Conservation (phyloP, 345 rosid genomes). For the Syzygium jambos region DNA sequence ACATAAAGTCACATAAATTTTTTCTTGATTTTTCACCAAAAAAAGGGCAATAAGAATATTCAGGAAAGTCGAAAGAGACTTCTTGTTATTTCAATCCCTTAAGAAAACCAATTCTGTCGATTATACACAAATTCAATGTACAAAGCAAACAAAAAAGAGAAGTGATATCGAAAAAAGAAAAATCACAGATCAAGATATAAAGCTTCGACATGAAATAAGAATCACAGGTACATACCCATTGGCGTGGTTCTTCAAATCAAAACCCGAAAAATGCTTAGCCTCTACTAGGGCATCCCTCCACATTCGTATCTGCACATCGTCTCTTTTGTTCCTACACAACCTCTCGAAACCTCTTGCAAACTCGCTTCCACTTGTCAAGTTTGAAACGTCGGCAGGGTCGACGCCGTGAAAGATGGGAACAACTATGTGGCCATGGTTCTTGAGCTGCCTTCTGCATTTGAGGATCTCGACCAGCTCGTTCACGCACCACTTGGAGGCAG, state of each 20-base stretch:
- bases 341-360: neutral
- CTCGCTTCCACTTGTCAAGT: neutral
- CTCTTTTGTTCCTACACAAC: neutral
- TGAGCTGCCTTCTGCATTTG: neutral
- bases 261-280: neutral
- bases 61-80: neutral
- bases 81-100: neutral
- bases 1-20: neutral
- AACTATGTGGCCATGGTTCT: neutral
- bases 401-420: slow-evolving; percentile 3
- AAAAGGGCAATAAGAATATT: neutral
- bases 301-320: neutral
- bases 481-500: slow-evolving; percentile 4
- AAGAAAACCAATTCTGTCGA: neutral
- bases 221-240: neutral
- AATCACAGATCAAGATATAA: neutral
- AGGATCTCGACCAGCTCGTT: slow-evolving; percentile 4
- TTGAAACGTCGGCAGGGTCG: neutral
- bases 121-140: no score
- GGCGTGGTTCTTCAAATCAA: neutral
- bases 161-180: neutral
- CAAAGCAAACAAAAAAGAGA: no score
- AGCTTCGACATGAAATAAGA: neutral
- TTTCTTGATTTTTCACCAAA: neutral
- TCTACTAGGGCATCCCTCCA: neutral